Evolutionary conservation across 148 eudicot species (phyloP).

Genomic region (Silene uniflora): DNA sequence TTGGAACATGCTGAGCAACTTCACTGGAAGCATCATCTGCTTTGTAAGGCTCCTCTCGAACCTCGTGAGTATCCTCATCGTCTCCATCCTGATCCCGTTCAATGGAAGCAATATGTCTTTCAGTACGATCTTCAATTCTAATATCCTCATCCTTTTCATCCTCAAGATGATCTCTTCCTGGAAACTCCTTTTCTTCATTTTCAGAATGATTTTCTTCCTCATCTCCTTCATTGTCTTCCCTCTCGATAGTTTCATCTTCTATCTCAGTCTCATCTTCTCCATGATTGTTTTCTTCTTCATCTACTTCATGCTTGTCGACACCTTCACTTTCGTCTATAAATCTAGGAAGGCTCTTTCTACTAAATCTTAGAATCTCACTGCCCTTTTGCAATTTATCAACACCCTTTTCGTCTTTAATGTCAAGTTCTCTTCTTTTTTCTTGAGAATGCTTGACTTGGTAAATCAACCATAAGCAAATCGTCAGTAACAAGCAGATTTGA

Average conservation of each 20-base stretch:
- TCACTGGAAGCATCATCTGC: slow-evolving; percentile 99
- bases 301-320: slow-evolving; percentile 41
- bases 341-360: slow-evolving; percentile 65
- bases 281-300: slow-evolving; percentile 49
- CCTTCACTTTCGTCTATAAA: slow-evolving; percentile 25
- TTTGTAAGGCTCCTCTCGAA: slow-evolving; percentile 72
- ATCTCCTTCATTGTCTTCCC: slow-evolving; percentile 16
- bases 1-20: slow-evolving; percentile 58
- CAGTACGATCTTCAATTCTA: slow-evolving; percentile 30
- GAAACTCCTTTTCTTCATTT: slow-evolving; percentile 24
- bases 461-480: slow-evolving; percentile 78
- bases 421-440: slow-evolving; percentile 73
- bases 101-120: slow-evolving; percentile 28
- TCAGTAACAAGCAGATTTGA: slow-evolving; percentile 71
- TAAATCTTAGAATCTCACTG: slow-evolving; percentile 39
- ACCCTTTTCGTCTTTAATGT: slow-evolving; percentile 34
- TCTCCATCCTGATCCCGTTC: slow-evolving; percentile 48
- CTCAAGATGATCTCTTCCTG: slow-evolving; percentile 13
- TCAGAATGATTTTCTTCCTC: slow-evolving; percentile 22
- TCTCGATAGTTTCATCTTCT: slow-evolving; percentile 36
- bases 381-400: slow-evolving; percentile 13
- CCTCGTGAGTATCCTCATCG: slow-evolving; percentile 45
- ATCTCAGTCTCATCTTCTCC: slow-evolving; percentile 34
- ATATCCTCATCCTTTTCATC: slow-evolving; percentile 19
- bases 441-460: slow-evolving; percentile 92